Evolutionary conservation across 257 asterid genomes (phyloP).

Genomic region (Ballota nigra): DNA sequence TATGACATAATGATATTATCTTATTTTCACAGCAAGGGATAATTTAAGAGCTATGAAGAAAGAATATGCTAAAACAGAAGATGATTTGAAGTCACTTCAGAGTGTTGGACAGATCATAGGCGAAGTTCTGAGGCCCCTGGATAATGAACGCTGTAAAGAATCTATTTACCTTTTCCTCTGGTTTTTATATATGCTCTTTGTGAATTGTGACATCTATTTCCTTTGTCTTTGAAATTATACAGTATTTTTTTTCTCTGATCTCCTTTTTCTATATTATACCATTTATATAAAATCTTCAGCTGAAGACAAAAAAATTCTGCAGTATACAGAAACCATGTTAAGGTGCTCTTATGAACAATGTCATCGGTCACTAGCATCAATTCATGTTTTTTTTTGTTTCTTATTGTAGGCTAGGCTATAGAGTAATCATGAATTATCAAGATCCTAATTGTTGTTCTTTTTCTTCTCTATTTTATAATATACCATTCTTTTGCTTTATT

Average conservation of each 20-base stretch:
- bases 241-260: neutral
- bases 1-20: neutral
- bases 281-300: neutral
- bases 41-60: neutral
- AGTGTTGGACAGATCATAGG: slow-evolving; percentile 98
- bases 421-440: neutral
- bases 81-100: slow-evolving; percentile 95
- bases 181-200: slow-evolving; percentile 20
- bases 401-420: neutral
- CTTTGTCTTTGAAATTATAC: neutral
- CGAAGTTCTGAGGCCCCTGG: slow-evolving; percentile 94
- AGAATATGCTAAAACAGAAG: slow-evolving; percentile 68
- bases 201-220: slow-evolving; percentile 31
- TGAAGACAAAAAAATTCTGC: neutral
- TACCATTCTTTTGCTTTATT: neutral
- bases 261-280: neutral
- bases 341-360: neutral
- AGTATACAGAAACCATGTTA: neutral
- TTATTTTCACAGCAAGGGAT: neutral
- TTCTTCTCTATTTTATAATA: neutral
- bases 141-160: slow-evolving; percentile 70
- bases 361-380: neutral
- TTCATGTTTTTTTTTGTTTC: neutral
- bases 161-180: slow-evolving; percentile 19
- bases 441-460: neutral